These are phyloP conservation scores for Copromyces sp. DNA, from an alignment of 495 filamentous ascomycete genomes.

Conservation along the genomic window DNA sequence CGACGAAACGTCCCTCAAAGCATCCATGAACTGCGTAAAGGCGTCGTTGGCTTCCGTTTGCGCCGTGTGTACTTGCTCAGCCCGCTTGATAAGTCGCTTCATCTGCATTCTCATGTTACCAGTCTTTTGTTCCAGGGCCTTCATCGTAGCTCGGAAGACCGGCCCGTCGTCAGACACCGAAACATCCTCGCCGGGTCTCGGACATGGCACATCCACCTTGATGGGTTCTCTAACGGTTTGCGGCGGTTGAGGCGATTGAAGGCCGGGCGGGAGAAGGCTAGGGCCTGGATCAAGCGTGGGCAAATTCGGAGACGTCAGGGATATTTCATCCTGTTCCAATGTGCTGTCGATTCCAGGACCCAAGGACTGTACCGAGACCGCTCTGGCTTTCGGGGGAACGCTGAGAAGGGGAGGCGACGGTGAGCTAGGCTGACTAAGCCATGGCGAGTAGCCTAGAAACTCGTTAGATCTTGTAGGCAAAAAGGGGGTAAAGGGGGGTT, in stretches of 20 bases:
- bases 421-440: constrained; percentile 37
- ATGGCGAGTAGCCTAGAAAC: constrained; percentile 22
- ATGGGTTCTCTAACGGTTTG: constrained; percentile 41
- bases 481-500: not conserved
- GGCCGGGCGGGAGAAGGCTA: constrained; percentile 27
- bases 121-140: constrained; percentile 91
- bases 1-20: constrained; percentile 74
- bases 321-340: constrained; percentile 49
- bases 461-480: not conserved
- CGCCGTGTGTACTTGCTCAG: constrained; percentile 72
- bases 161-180: constrained; percentile 85
- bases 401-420: constrained; percentile 59
- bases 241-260: constrained; percentile 27
- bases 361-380: constrained; percentile 71
- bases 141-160: constrained; percentile 93
- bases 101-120: constrained; percentile 87
- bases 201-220: constrained; percentile 80
- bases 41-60: constrained; percentile 80
- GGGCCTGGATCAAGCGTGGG: constrained; percentile 33
- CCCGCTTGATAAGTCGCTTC: constrained; percentile 90
- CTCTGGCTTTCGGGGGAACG: constrained; percentile 65
- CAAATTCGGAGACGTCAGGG: constrained; percentile 47
- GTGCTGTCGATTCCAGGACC: constrained; percentile 62
- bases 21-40: constrained; percentile 71
- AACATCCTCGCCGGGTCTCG: constrained; percentile 79